Percentiles rank a stretch among this genome's conserved stretches.
phyloP scores from a whole-genome alignment of 2,329 filamentous ascomycete species.

The Aureobasidium mangrovei region DNA sequence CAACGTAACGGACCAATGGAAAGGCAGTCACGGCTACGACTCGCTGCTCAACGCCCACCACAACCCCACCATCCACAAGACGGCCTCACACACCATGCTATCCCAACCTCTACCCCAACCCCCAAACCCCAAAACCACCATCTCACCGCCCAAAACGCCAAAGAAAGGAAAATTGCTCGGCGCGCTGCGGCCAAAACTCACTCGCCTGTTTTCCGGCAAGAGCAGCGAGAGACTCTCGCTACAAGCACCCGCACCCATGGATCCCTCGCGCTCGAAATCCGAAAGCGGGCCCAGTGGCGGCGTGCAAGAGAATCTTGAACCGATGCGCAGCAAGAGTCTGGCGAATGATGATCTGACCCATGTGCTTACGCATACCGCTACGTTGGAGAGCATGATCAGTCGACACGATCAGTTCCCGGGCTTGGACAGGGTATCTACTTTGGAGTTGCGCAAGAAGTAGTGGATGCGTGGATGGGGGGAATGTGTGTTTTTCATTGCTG shows the following conservation, averaged over 20 bases:
- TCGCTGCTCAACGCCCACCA: conserved; percentile 6
- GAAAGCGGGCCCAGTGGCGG: conserved; percentile 5
- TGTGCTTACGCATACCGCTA: conserved; percentile 24
- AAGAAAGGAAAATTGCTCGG: conserved; percentile 3
- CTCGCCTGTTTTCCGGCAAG: conserved; percentile 10
- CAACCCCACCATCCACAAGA: conserved; percentile 9
- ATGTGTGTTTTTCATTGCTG: not conserved
- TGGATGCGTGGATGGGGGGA: not conserved
- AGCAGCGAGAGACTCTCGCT: not conserved
- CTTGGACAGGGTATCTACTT: conserved; percentile 23
- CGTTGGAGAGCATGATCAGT: conserved; percentile 30
- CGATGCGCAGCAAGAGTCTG: conserved; percentile 16
- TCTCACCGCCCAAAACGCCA: not conserved
- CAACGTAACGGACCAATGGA: conserved; percentile 28
- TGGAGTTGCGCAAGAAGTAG: not conserved
- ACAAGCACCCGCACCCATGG: not conserved
- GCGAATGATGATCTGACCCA: conserved; percentile 23
- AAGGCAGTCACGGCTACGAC: conserved; percentile 10
- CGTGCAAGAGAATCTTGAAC: not conserved
- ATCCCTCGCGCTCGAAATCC: conserved; percentile 18
- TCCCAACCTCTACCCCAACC: not conserved
- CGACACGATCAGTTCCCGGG: conserved; percentile 37
- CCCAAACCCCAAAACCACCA: not conserved
- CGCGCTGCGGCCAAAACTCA: conserved; percentile 2
- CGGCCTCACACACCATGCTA: conserved; percentile 9